phyloP scores from a whole-genome alignment of 257 asterid species.

The Craterostigma plantagineum region DNA sequence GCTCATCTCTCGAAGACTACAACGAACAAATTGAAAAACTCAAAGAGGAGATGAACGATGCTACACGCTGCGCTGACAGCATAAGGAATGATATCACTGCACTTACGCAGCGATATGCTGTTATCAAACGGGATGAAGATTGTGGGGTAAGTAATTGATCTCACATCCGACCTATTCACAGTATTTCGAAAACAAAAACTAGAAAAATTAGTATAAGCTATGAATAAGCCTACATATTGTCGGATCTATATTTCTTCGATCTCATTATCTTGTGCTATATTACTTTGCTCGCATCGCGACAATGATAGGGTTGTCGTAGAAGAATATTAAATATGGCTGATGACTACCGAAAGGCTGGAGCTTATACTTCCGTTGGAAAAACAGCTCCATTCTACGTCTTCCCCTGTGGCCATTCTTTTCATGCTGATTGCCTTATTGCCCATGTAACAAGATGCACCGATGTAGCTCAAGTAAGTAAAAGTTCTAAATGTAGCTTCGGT shows the following conservation, averaged over 20 bases:
- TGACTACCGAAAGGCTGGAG: slow-evolving; percentile 50
- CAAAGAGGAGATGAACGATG: slow-evolving; percentile 97
- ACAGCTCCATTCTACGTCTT: slow-evolving; percentile 95
- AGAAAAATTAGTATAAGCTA: too few species aligned
- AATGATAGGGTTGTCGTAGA: slow-evolving; percentile 72
- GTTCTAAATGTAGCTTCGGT: background rate
- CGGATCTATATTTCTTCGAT: too few species aligned
- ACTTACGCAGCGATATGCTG: slow-evolving; percentile 79
- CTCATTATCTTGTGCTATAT: too few species aligned
- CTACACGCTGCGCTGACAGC: slow-evolving; percentile 95
- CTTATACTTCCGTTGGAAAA: slow-evolving; percentile 61
- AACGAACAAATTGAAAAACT: slow-evolving; percentile 90
- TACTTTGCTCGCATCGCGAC: slow-evolving; percentile 9
- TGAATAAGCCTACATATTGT: too few species aligned
- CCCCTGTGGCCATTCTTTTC: slow-evolving; percentile 97
- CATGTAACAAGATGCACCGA: slow-evolving; percentile 78
- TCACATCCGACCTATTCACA: too few species aligned
- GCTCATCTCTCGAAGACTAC: slow-evolving; percentile 91
- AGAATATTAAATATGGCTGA: slow-evolving; percentile 55
- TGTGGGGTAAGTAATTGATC: slow-evolving; percentile 71
- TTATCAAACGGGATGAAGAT: slow-evolving; percentile 74
- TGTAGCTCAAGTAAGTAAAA: slow-evolving; percentile 64
- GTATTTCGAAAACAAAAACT: too few species aligned
- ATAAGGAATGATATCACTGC: slow-evolving; percentile 89
- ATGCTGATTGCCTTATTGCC: slow-evolving; percentile 77